These are phyloP conservation scores for Protea cynaroides DNA, from an alignment of 164 flowering plant species.

Conservation along the genomic window DNA sequence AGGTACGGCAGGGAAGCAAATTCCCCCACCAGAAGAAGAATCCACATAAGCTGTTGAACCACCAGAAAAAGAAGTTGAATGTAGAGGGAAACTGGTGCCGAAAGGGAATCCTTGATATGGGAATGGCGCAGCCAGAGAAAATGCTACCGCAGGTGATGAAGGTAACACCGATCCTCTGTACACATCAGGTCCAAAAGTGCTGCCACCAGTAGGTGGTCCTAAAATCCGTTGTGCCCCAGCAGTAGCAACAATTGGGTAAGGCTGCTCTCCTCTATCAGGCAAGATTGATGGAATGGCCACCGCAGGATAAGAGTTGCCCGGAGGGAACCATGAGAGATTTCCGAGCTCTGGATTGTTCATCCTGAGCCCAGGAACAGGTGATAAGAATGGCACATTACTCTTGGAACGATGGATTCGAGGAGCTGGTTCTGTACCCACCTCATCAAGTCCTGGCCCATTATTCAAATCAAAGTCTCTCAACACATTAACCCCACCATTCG, in stretches of 20 bases:
- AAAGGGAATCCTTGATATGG: slow-evolving; percentile 66
- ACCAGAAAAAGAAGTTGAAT: slow-evolving; percentile 55
- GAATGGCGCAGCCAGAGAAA: slow-evolving; percentile 39
- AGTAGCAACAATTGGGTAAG: slow-evolving; percentile 42
- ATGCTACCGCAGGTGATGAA: slow-evolving; percentile 67
- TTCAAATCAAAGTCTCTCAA: slow-evolving; percentile 80
- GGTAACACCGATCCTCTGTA: slow-evolving; percentile 71
- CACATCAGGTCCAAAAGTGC: slow-evolving; percentile 49
- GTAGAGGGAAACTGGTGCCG: slow-evolving; percentile 53
- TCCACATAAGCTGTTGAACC: slow-evolving; percentile 52
- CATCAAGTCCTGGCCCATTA: slow-evolving; percentile 73
- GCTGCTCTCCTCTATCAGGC: slow-evolving; percentile 64
- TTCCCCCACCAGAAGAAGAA: slow-evolving; percentile 48
- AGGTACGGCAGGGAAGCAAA: slow-evolving; percentile 16
- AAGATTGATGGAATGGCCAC: slow-evolving; percentile 53
- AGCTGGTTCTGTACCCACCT: slow-evolving; percentile 34
- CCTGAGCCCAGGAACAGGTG: slow-evolving; percentile 40
- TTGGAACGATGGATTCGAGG: slow-evolving; percentile 29
- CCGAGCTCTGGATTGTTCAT: slow-evolving; percentile 45
- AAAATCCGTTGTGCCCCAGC: slow-evolving; percentile 51
- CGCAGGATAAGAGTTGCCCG: slow-evolving; percentile 48
- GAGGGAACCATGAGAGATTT: slow-evolving; percentile 58
- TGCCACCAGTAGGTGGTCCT: slow-evolving; percentile 38
- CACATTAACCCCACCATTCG: slow-evolving; percentile 39
- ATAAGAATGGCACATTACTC: slow-evolving; percentile 27